Evolutionary conservation across 2,329 filamentous ascomycete species (phyloP).

Genomic region (Alternaria viburni): DNA sequence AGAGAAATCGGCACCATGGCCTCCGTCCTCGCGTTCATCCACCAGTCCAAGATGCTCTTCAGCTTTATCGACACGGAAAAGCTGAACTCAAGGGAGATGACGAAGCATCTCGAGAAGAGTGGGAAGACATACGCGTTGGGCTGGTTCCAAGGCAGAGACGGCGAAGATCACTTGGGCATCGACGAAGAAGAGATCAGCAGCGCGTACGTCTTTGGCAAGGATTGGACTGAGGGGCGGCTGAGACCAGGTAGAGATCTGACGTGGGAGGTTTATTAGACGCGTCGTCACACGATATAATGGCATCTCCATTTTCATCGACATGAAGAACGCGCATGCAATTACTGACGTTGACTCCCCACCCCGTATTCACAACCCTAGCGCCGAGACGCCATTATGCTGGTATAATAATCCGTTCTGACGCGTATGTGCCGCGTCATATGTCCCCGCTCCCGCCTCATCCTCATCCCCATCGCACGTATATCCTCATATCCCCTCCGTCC

Average conservation of each 20-base stretch:
- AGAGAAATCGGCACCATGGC: slow-evolving; percentile 81
- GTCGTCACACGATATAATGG: not conserved
- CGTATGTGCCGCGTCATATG: slow-evolving; percentile 12
- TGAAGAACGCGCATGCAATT: not conserved
- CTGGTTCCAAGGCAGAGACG: slow-evolving; percentile 77
- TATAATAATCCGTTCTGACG: slow-evolving; percentile 15
- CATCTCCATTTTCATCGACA: not conserved
- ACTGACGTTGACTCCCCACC: not conserved
- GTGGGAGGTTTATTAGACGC: slow-evolving; percentile 29
- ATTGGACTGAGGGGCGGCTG: slow-evolving; percentile 44
- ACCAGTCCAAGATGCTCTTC: slow-evolving; percentile 80
- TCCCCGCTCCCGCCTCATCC: not conserved
- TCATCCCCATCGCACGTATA: not conserved
- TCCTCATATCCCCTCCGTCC: slow-evolving; percentile 1
- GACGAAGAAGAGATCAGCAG: slow-evolving; percentile 75
- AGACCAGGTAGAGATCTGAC: slow-evolving; percentile 38
- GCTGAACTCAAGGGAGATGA: slow-evolving; percentile 67
- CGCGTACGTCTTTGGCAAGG: slow-evolving; percentile 67
- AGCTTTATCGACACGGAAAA: slow-evolving; percentile 75
- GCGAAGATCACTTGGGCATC: slow-evolving; percentile 75
- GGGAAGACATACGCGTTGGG: slow-evolving; percentile 76
- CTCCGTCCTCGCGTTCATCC: slow-evolving; percentile 76
- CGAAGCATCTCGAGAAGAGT: slow-evolving; percentile 62
- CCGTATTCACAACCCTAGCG: slow-evolving; percentile 15
- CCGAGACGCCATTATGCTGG: slow-evolving; percentile 31